Percentiles rank a stretch among this genome's conserved stretches.
Evolutionary conservation across 1,284 basidiomycete species (phyloP).

Genomic region (Thecaphora thlaspeos): DNA sequence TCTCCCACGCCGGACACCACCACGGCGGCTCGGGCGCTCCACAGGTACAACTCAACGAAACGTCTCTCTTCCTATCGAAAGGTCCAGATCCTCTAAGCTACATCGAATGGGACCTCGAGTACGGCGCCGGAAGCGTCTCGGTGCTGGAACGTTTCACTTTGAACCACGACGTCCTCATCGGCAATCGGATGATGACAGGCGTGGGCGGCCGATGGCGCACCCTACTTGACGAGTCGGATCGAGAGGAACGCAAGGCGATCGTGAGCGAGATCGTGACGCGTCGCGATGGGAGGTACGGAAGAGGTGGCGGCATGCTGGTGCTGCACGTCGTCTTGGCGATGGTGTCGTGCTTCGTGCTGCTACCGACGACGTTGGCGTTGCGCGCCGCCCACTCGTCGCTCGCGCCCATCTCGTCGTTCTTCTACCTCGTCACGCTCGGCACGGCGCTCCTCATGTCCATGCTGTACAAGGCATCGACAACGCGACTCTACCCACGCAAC

Average conservation of each 20-base stretch:
- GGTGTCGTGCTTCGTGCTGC: conserved; percentile 45
- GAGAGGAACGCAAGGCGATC: conserved; percentile 15
- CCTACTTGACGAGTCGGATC: conserved; percentile 38
- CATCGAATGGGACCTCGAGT: conserved; percentile 53
- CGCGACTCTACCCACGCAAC: conserved; percentile 47
- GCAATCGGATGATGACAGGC: conserved; percentile 38
- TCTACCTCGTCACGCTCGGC: conserved; percentile 39
- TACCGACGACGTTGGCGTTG: conserved; percentile 44
- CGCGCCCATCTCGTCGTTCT: conserved; percentile 32
- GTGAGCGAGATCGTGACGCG: conserved; percentile 40
- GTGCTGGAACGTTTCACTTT: conserved; percentile 38
- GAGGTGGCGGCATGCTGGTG: conserved; percentile 16
- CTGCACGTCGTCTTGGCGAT: conserved; percentile 36
- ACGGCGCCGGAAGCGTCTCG: conserved; percentile 25
- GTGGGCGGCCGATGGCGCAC: conserved; percentile 48
- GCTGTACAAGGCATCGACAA: conserved; percentile 49
- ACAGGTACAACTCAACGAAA: conserved; percentile 42
- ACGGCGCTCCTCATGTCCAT: conserved; percentile 36
- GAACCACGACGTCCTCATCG: conserved; percentile 22
- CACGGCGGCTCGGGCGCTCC: conserved; percentile 26
- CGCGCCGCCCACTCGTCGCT: conserved; percentile 44
- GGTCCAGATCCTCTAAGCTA: conserved; percentile 55
- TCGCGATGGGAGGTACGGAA: too few species aligned
- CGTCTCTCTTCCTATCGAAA: conserved; percentile 39
- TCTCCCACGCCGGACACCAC: conserved; percentile 18